Percentiles rank a stretch among this genome's conserved stretches.
These are phyloP conservation scores for Pyrus bretschneideri DNA, from an alignment of 306 rosid species.

Conservation along the genomic window DNA sequence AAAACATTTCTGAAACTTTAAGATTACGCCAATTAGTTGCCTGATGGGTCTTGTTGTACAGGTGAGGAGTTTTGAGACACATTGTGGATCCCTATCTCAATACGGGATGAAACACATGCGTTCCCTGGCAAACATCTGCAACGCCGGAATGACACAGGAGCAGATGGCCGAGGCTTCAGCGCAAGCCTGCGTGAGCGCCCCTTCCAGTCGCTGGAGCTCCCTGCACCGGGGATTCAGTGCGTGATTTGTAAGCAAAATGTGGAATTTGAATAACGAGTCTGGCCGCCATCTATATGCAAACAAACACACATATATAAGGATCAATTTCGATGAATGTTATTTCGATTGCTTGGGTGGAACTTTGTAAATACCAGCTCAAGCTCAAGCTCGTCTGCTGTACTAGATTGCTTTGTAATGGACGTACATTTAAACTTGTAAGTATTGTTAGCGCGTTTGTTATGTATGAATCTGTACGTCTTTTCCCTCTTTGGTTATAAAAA, in stretches of 20 bases:
- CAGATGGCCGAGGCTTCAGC: slow-evolving; percentile 76
- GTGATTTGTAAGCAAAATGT: slow-evolving; percentile 9
- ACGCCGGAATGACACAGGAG: slow-evolving; percentile 52
- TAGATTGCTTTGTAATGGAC: background rate
- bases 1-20: background rate
- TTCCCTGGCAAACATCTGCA: slow-evolving; percentile 87
- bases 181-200: slow-evolving; percentile 66
- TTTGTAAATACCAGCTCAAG: slow-evolving; percentile 33
- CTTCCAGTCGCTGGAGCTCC: slow-evolving; percentile 70
- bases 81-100: slow-evolving; percentile 86
- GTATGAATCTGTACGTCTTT: background rate
- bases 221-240: slow-evolving; percentile 70
- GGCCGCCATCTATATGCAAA: slow-evolving; percentile 6
- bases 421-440: slow-evolving; percentile 2
- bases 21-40: background rate
- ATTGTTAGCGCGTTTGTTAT: background rate
- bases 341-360: slow-evolving; percentile 21
- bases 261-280: background rate
- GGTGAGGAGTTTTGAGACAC: slow-evolving; percentile 88
- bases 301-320: background rate
- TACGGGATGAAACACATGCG: slow-evolving; percentile 98
- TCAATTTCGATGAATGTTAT: background rate
- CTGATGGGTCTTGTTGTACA: slow-evolving; percentile 19
- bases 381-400: background rate
- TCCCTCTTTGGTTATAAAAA: background rate